A percentile compares a stretch with the other conserved stretches of the same genome.
Evolutionary conservation across 1,284 basidiomycete genomes (phyloP).

Genomic region (Tilletia horrida): DNA sequence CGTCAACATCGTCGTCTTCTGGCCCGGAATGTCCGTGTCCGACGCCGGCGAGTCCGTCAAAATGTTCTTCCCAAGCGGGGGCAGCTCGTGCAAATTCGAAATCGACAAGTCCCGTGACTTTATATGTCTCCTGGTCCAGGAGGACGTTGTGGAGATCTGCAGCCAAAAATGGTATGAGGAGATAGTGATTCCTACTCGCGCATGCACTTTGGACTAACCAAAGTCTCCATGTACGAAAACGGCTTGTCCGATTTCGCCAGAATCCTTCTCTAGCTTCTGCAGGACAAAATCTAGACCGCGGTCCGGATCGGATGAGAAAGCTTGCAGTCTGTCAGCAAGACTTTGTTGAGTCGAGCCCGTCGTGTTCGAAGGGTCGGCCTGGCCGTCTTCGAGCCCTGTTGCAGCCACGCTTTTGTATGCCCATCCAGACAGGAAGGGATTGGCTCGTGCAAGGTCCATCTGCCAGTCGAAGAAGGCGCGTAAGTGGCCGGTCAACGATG

Average conservation of each 20-base stretch:
- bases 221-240: slow-evolving; percentile 12
- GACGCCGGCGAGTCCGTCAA: background rate
- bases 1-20: background rate
- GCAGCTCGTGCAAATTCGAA: slow-evolving; percentile 1
- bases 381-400: no score
- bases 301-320: background rate
- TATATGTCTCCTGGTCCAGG: background rate
- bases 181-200: background rate
- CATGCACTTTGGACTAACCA: background rate
- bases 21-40: background rate
- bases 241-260: background rate
- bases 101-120: background rate
- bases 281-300: background rate
- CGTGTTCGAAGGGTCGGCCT: background rate
- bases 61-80: slow-evolving; percentile 7
- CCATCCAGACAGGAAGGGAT: background rate
- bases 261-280: background rate
- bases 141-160: slow-evolving; percentile 1
- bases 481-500: background rate
- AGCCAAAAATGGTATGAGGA: background rate
- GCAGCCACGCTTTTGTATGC: background rate
- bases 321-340: background rate
- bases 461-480: slow-evolving; percentile 7
- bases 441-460: background rate
- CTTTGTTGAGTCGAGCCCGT: background rate